Conservation (phyloP, 169 alveolate species). For the Cytauxzoon felis region DNA sequence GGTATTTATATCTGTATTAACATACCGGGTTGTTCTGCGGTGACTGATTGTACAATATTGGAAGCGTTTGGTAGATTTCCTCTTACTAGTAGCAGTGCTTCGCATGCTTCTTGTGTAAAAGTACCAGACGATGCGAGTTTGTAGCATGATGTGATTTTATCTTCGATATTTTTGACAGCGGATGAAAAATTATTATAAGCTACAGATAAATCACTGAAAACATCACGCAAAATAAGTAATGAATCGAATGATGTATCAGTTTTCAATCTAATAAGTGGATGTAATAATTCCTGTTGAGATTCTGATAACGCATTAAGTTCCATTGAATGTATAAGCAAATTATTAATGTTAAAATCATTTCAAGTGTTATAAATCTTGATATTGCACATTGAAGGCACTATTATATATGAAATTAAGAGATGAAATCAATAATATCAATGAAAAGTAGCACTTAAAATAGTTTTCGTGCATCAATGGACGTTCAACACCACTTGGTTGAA, state of each 20-base stretch:
- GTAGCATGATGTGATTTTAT: conserved; percentile 6
- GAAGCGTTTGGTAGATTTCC: conserved; percentile 16
- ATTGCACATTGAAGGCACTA: neutral
- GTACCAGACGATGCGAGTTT: conserved; percentile 33
- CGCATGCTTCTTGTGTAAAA: conserved; percentile 9
- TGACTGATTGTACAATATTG: conserved; percentile 13
- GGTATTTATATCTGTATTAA: neutral
- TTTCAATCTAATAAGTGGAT: conserved; percentile 47
- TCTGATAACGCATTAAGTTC: conserved; percentile 48
- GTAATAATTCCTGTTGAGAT: conserved; percentile 49
- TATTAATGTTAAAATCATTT: neutral
- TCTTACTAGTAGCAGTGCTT: conserved; percentile 33
- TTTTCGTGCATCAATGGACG: neutral
- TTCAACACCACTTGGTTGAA: neutral
- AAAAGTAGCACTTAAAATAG: neutral
- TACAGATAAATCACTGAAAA: conserved; percentile 30
- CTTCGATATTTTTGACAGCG: conserved; percentile 25
- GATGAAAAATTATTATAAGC: conserved; percentile 27
- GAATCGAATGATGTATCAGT: conserved; percentile 39
- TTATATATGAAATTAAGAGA: neutral
- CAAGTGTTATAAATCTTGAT: neutral
- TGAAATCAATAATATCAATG: neutral
- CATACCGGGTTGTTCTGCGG: conserved; percentile 58
- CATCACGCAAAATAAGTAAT: conserved; percentile 30
- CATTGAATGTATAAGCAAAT: conserved; percentile 2